These are phyloP conservation scores for Gracilaria vermiculophylla DNA, from an alignment of 23 red algal genomes.

Conservation along the genomic window DNA sequence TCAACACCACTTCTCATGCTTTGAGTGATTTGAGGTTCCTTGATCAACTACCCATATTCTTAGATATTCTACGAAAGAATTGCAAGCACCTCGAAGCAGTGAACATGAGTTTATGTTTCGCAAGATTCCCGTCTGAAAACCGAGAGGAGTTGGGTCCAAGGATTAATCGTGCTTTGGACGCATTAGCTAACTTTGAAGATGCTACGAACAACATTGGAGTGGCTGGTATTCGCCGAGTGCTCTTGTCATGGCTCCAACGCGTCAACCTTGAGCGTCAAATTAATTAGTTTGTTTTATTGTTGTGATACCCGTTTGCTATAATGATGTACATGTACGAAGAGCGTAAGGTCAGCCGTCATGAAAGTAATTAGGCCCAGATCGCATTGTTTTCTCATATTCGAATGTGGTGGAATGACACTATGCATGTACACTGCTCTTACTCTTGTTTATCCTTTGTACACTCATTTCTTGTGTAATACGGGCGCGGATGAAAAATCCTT, in stretches of 20 bases:
- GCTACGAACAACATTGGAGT: background rate
- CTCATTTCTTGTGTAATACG: too few relatives aligned
- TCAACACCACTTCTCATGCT: background rate
- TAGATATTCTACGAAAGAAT: background rate
- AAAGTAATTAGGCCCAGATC: too few relatives aligned
- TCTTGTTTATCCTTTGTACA: too few relatives aligned
- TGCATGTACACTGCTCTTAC: too few relatives aligned
- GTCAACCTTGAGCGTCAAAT: background rate
- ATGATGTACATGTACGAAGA: too few relatives aligned
- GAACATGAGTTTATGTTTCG: slow-evolving; percentile 10
- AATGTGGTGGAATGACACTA: too few relatives aligned
- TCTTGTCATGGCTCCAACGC: background rate
- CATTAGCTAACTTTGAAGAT: background rate
- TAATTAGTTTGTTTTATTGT: too few relatives aligned
- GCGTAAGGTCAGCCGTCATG: too few relatives aligned
- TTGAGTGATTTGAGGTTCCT: background rate
- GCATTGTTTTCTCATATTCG: too few relatives aligned
- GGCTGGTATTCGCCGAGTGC: background rate
- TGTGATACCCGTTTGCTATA: too few relatives aligned
- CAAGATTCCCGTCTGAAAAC: background rate
- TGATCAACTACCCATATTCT: background rate
- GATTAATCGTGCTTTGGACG: background rate
- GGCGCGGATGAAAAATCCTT: too few relatives aligned
- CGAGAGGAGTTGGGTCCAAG: background rate
- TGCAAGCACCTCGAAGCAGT: background rate